These are phyloP conservation scores for Metschnikowia lochheadii DNA, from an alignment of 805 yeast genomes.

Conservation along the genomic window DNA sequence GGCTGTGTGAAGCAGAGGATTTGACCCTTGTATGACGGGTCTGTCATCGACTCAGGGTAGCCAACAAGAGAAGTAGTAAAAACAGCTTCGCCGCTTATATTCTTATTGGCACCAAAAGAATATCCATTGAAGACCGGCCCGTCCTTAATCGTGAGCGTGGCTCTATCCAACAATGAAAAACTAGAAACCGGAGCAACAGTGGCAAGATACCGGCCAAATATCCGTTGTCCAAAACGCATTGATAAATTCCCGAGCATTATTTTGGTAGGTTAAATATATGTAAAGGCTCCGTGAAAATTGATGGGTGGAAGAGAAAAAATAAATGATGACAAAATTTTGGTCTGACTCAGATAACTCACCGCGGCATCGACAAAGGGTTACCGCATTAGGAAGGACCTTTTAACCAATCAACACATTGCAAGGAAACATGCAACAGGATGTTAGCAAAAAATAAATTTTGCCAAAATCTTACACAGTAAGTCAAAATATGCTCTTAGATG, in stretches of 20 bases:
- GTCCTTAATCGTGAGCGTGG: conserved; percentile 84
- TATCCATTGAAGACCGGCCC: conserved; percentile 92
- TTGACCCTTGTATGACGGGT: conserved; percentile 97
- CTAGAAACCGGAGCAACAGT: conserved; percentile 28
- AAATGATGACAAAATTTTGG: conserved; percentile 3
- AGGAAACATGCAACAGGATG: not conserved
- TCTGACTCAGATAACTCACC: conserved; percentile 22
- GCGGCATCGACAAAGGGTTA: conserved; percentile 20
- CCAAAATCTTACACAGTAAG: not conserved
- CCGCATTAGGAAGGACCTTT: conserved; percentile 16
- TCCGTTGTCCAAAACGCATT: not conserved
- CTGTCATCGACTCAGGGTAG: conserved; percentile 98
- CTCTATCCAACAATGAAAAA: conserved; percentile 58
- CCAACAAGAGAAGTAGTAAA: conserved; percentile 98
- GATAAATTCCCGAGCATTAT: not conserved
- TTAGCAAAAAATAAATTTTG: too few species aligned
- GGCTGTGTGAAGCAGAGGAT: conserved; percentile 97
- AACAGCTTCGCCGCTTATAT: conserved; percentile 95
- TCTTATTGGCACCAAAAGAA: conserved; percentile 93
- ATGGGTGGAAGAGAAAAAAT: not conserved
- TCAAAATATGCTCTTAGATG: not conserved
- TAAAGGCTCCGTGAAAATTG: not conserved
- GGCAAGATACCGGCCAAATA: conserved; percentile 29
- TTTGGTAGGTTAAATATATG: not conserved
- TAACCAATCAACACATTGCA: conserved; percentile 10